Evolutionary conservation across 2,329 filamentous ascomycete species (phyloP).

Genomic region (Cryphonectria radicalis): DNA sequence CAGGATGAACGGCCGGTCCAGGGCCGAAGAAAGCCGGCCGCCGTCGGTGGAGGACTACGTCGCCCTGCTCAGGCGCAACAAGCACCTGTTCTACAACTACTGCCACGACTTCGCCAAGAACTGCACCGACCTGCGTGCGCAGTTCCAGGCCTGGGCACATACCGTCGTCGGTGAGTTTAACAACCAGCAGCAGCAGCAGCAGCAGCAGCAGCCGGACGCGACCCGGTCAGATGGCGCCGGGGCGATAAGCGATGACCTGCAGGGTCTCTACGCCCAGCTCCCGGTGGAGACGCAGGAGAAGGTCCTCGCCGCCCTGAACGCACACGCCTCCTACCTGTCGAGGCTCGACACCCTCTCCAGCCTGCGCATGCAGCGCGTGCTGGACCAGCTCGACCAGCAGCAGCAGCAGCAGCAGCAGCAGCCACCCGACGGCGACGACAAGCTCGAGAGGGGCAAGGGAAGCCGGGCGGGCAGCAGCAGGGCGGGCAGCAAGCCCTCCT

Average conservation of each 20-base stretch:
- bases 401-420: too few relatives aligned
- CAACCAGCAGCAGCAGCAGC: conserved; percentile 30
- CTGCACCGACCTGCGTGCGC: conserved; percentile 66
- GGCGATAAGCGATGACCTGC: conserved; percentile 46
- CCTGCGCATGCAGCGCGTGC: conserved; percentile 40
- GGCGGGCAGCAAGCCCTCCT: conserved; percentile 29
- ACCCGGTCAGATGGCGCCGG: conserved; percentile 22
- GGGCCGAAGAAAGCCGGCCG: conserved; percentile 42
- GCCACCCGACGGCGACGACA: not conserved
- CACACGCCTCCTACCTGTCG: conserved; percentile 64
- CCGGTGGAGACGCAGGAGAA: conserved; percentile 47
- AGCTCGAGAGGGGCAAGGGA: not conserved
- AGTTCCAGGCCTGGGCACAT: conserved; percentile 65
- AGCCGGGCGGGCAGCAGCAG: not conserved
- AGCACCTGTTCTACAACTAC: conserved; percentile 68
- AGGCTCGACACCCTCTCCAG: conserved; percentile 58
- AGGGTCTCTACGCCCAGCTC: conserved; percentile 51
- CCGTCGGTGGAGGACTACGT: conserved; percentile 76
- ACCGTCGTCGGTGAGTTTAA: conserved; percentile 61
- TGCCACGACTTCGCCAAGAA: conserved; percentile 71
- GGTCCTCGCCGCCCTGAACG: conserved; percentile 59
- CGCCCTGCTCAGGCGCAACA: conserved; percentile 66
- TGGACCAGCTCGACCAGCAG: conserved; percentile 17
- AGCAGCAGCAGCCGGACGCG: conserved; percentile 31
- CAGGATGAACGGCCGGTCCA: conserved; percentile 44